phyloP scores from a whole-genome alignment of 495 filamentous ascomycete genomes.

The Tetracladium setigerum region DNA sequence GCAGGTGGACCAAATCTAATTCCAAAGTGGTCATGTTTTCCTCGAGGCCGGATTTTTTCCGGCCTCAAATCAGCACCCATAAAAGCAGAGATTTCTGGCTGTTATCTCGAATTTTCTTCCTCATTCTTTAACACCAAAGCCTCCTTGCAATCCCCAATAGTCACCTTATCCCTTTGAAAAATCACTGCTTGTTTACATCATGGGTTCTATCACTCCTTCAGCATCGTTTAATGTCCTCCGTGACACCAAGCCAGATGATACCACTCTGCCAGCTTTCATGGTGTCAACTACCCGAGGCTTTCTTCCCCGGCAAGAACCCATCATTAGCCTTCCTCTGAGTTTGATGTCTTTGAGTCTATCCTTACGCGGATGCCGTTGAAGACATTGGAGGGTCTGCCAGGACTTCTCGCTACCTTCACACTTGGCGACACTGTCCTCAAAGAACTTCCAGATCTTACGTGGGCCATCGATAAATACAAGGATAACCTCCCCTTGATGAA shows the following conservation, averaged over 20 bases:
- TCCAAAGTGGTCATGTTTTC: constrained; percentile 4
- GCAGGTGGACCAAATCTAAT: constrained; percentile 10
- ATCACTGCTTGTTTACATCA: constrained; percentile 8
- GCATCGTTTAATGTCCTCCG: constrained; percentile 41
- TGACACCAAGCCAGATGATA: constrained; percentile 50
- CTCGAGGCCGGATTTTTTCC: constrained; percentile 22
- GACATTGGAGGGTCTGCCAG: constrained; percentile 58
- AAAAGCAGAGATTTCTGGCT: constrained; percentile 13
- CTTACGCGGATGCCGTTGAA: constrained; percentile 68
- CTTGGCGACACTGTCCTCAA: constrained; percentile 60
- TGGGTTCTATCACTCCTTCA: constrained; percentile 18
- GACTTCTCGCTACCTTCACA: constrained; percentile 63
- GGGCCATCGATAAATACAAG: constrained; percentile 58
- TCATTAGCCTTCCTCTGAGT: constrained; percentile 58
- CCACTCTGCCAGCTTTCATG: constrained; percentile 71
- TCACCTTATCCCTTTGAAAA: not conserved
- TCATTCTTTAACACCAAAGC: constrained; percentile 3
- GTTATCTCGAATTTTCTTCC: constrained; percentile 9
- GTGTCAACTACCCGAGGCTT: constrained; percentile 81
- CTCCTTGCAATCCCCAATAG: not conserved
- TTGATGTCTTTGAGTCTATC: constrained; percentile 59
- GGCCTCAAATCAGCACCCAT: constrained; percentile 17
- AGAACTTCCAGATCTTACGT: constrained; percentile 68
- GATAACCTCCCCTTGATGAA: constrained; percentile 67
- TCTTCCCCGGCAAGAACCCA: constrained; percentile 56